These are phyloP conservation scores for Dothideomycetidae sp. DNA, from an alignment of 2,329 filamentous ascomycete species.

Conservation along the genomic window DNA sequence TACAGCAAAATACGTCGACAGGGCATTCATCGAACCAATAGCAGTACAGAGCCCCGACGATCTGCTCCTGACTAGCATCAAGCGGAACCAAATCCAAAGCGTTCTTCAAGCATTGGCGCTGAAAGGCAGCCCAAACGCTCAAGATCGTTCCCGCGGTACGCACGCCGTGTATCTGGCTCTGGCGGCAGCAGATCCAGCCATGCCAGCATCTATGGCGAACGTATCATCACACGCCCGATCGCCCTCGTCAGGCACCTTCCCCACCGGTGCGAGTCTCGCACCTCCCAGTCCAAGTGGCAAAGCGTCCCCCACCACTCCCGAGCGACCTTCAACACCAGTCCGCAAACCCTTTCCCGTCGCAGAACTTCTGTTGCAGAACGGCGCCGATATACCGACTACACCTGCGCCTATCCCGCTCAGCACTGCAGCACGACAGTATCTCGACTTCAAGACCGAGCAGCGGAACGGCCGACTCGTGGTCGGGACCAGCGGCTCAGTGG, in stretches of 20 bases:
- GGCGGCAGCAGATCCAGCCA: constrained; percentile 79
- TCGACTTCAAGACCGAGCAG: constrained; percentile 58
- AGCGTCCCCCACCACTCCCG: constrained; percentile 26
- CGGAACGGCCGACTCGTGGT: constrained; percentile 22
- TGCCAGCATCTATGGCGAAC: constrained; percentile 38
- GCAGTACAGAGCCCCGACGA: constrained; percentile 57
- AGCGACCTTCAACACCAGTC: constrained; percentile 25
- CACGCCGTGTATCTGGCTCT: constrained; percentile 84
- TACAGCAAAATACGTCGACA: constrained; percentile 83
- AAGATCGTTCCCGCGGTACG: constrained; percentile 74
- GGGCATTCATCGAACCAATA: constrained; percentile 64
- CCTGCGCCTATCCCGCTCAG: constrained; percentile 75
- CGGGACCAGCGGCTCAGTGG: not conserved
- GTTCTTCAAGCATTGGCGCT: constrained; percentile 84
- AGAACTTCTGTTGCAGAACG: constrained; percentile 84
- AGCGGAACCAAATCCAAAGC: constrained; percentile 88
- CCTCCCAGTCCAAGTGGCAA: constrained; percentile 21
- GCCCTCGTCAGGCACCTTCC: constrained; percentile 14
- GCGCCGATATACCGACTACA: constrained; percentile 65
- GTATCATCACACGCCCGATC: constrained; percentile 37
- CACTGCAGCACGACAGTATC: constrained; percentile 62
- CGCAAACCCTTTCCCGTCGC: constrained; percentile 65
- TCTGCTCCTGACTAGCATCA: constrained; percentile 78
- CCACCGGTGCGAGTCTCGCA: constrained; percentile 15
- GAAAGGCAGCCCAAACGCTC: constrained; percentile 70